Evolutionary conservation across 495 filamentous ascomycete genomes (phyloP).

Genomic region (Tuber calosporum): DNA sequence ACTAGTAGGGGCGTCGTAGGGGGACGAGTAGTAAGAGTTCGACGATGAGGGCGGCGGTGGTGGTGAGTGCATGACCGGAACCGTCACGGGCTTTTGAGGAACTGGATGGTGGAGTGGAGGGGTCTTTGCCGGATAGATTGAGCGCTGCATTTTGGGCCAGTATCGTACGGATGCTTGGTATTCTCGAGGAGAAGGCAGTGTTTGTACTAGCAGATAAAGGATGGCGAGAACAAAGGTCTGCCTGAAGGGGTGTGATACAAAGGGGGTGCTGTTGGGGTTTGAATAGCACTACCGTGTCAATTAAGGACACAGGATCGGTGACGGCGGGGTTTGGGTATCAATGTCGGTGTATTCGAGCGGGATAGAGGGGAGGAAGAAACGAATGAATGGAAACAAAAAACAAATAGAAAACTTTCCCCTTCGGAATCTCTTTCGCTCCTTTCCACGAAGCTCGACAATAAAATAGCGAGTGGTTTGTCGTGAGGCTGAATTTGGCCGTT

Average conservation of each 20-base stretch:
- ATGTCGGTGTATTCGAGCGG: neutral
- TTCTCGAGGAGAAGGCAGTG: neutral
- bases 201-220: neutral
- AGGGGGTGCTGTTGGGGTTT: neutral
- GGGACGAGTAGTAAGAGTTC: conserved; percentile 58
- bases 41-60: conserved; percentile 66
- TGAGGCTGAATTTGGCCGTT: conserved; percentile 17
- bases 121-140: conserved; percentile 66
- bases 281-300: neutral
- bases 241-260: neutral
- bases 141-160: conserved; percentile 63
- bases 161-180: neutral
- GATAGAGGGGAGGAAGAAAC: conserved; percentile 6
- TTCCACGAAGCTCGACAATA: neutral
- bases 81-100: conserved; percentile 95
- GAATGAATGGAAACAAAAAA: conserved; percentile 2
- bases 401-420: neutral
- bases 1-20: conserved; percentile 74
- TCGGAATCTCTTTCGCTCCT: neutral
- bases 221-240: neutral
- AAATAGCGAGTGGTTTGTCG: neutral
- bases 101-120: conserved; percentile 97
- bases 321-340: neutral
- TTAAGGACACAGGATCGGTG: neutral
- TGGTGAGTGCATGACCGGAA: conserved; percentile 96